Base-by-base conservation (phyloP, 495 filamentous ascomycete genomes). In the Acidomyces sp. region DNA sequence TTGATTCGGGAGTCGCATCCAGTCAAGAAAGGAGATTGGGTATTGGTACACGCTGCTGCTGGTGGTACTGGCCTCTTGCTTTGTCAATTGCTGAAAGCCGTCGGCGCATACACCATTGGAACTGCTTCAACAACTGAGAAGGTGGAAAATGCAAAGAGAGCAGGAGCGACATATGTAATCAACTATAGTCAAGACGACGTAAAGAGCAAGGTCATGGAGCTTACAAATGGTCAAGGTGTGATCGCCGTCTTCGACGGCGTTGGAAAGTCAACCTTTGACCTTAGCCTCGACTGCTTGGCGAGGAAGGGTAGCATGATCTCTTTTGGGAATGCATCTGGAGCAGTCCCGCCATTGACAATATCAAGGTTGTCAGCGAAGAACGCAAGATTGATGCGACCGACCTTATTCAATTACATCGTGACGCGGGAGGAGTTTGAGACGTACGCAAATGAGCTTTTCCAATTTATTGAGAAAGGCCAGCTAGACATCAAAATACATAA, bases 281-380 rank as follows among this genome's bases (percentile, higher is more conserved):
- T 72, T 21, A 80, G 80, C 58, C 56, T 97, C 53, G 78, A 86
- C 40, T 75, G 74, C 45, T 62, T 92, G 15, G 80, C 74, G 52
- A 63, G 78, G 51, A 93, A 93, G 64, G 90, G 90, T 19, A 78
- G 69, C n/a, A 55, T 97, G 44, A 69, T 85, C 18, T 77, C 70
- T 51, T 96, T 88, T 65, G 90, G 90, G 23, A 95, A 93, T 63
- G 81, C 88, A 16, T 81, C 74, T 50, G 90, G 90, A 7, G 67
- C 79, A 4, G 84, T 93, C 3, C 75, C 74, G 30, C 85, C 87
- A 3, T 55, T 97, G 41, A 56, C 72, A 20, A 72, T 95, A 44
- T 44, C 68, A 60, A 77, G 57, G 59, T 67, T 70, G 23, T 28
- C 68, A 2, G 64, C 74, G 34, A 95, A 95, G 67, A 92, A 90